Base-by-base conservation (phyloP, 176 grass and related monocot species). In the Avena eriantha region DNA sequence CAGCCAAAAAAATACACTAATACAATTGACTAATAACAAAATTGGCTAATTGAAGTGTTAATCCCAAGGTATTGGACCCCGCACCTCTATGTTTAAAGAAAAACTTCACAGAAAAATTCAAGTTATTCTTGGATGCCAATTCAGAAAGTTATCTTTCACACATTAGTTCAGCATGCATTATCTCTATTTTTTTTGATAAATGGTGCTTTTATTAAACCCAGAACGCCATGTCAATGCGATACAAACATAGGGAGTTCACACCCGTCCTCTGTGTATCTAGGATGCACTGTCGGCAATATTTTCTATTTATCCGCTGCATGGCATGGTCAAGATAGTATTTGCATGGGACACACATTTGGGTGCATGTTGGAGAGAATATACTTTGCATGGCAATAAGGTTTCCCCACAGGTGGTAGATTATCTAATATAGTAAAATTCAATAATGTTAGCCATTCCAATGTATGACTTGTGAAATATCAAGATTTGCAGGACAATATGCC, bases 371-470 rank as follows among this genome's bases (percentile, higher is more conserved):
- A 66, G 29, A 66, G 33, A 66, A 17, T 12, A 66, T 29, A 31
- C 23, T 69, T 10, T 72, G 51, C 21, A 57, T 57, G 81, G 51
- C 8, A 71, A 57, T 70, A 16, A 24, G 67, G 8, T 55, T 83
- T 73, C 22, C 18, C 21, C 35, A 61, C 5, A 41, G 19, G 19
- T 34, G 34, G 34, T 43, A 60, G 15, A 72, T 58, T 73, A 41
- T 18, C 22, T 14, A 58, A 73, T 57, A 41, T 41, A 41, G 39
- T 29, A 73, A 31, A 50, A 46, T 10, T 45, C 76, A 58, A 15
- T 77, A 77, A n/a, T 21, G 9, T 77, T 55, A n/a, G 51, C 75
- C 75, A 36, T 75, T 75, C 45, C 22, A 50, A 50, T 75, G 45
- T 50, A 3, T 50, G 29, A 75, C 14, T 50, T 75, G 13, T 76